phyloP scores from a whole-genome alignment of 345 rosid species.

The Clarkia xantiana region DNA sequence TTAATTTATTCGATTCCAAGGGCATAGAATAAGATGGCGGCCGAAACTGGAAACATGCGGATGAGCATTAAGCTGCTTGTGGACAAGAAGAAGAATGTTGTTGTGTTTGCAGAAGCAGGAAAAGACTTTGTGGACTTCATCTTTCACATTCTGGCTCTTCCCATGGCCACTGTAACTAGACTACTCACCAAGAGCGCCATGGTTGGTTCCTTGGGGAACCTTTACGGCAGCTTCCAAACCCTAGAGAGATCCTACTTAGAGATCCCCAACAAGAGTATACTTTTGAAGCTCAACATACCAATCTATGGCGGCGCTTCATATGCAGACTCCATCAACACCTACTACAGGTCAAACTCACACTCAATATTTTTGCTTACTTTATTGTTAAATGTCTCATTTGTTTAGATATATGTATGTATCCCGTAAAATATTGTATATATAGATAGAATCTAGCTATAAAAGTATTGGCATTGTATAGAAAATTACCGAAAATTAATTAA shows the following conservation, averaged over 20 bases:
- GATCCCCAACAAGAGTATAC: background rate
- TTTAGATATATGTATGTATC: too few relatives aligned
- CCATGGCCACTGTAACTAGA: slow-evolving; percentile 6
- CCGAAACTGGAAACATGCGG: background rate
- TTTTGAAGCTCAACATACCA: slow-evolving; percentile 6
- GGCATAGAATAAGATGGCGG: too few relatives aligned
- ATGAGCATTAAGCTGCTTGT: slow-evolving; percentile 2
- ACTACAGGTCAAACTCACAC: too few relatives aligned
- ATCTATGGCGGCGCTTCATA: background rate
- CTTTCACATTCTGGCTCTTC: slow-evolving; percentile 9
- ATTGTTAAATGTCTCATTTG: too few relatives aligned
- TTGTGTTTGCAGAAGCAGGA: slow-evolving; percentile 5
- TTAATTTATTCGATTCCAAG: too few relatives aligned
- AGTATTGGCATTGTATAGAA: too few relatives aligned
- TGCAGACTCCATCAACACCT: background rate
- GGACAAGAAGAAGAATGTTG: background rate
- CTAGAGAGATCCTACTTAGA: slow-evolving; percentile 1
- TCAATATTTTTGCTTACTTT: too few relatives aligned
- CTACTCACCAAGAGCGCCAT: background rate
- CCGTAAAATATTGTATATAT: too few relatives aligned
- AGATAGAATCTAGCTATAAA: too few relatives aligned
- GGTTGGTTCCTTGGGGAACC: slow-evolving; percentile 9
- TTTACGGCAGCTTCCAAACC: slow-evolving; percentile 2
- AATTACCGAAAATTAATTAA: too few relatives aligned
- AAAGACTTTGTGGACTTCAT: slow-evolving; percentile 8